Evolutionary conservation across 345 rosid species (phyloP).

Genomic region (Pelargonium nanum): DNA sequence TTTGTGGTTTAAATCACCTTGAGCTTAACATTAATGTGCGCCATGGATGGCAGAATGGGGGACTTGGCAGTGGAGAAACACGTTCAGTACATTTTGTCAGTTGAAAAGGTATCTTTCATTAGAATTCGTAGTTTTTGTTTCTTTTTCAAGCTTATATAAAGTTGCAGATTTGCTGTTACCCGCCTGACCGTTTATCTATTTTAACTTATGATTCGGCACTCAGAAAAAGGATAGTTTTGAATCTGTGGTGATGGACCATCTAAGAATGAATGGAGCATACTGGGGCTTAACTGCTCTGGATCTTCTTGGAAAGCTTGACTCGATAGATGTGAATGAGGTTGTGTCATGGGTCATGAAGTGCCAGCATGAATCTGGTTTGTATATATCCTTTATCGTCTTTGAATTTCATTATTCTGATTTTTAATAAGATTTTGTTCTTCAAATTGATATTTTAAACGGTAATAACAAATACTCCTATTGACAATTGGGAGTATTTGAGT

Average conservation of each 20-base stretch:
- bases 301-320: conserved; percentile 59
- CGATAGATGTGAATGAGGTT: conserved; percentile 48
- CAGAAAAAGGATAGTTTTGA: conserved; percentile 75
- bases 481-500: not conserved
- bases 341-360: conserved; percentile 69
- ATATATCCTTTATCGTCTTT: not conserved
- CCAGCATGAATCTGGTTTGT: conserved; percentile 69
- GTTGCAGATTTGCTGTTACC: conserved; percentile 18
- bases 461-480: not conserved
- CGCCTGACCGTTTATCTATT: not conserved
- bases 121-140: no score
- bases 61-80: conserved; percentile 56
- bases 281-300: conserved; percentile 85
- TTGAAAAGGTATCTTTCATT: conserved; percentile 46
- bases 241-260: conserved; percentile 87
- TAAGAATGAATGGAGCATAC: conserved; percentile 78
- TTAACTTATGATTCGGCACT: not conserved
- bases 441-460: not conserved
- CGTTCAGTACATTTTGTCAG: conserved; percentile 49
- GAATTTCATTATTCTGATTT: not conserved
- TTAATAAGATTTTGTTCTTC: not conserved
- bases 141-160: conserved; percentile 20
- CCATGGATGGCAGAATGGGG: conserved; percentile 41
- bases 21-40: not conserved
- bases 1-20: not conserved